A percentile compares a stretch with the other conserved stretches of the same genome.
phyloP scores from a whole-genome alignment of 306 rosid genomes.

The Cucumis melo region DNA sequence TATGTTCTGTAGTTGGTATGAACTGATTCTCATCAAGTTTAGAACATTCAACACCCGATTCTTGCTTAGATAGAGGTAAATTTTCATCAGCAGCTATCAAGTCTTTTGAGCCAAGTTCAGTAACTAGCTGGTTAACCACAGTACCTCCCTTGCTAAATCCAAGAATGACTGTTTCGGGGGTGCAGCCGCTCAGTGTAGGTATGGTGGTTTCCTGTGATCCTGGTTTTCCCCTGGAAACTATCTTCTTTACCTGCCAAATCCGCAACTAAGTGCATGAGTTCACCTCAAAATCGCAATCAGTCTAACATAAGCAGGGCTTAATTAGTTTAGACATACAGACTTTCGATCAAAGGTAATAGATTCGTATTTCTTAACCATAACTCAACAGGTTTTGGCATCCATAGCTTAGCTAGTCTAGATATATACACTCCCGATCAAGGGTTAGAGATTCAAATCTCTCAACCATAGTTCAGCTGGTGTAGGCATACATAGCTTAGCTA shows the following conservation, averaged over 20 bases:
- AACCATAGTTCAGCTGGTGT: background rate
- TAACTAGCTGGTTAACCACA: constrained; percentile 62
- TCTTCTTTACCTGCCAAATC: constrained; percentile 36
- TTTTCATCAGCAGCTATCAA: constrained; percentile 7
- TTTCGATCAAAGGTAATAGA: no score
- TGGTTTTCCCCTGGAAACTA: constrained; percentile 13
- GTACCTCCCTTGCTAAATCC: constrained; percentile 97
- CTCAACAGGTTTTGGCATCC: no score
- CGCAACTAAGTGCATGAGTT: background rate
- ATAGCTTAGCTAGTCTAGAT: no score
- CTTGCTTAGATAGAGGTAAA: constrained; percentile 7
- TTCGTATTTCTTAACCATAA: no score
- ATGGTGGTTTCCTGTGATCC: constrained; percentile 2
- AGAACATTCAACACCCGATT: background rate
- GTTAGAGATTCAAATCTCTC: background rate
- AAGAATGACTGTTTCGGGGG: constrained; percentile 44
- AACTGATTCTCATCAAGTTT: constrained; percentile 14
- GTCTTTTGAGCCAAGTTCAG: constrained; percentile 51
- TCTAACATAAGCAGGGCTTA: background rate
- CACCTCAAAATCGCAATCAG: background rate
- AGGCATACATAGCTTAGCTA: background rate
- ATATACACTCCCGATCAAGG: background rate
- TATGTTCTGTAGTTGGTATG: constrained; percentile 35
- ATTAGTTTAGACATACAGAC: background rate
- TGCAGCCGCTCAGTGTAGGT: constrained; percentile 9